Conservation (phyloP, 805 yeast genomes). For the Zygosaccharomyces bailii region DNA sequence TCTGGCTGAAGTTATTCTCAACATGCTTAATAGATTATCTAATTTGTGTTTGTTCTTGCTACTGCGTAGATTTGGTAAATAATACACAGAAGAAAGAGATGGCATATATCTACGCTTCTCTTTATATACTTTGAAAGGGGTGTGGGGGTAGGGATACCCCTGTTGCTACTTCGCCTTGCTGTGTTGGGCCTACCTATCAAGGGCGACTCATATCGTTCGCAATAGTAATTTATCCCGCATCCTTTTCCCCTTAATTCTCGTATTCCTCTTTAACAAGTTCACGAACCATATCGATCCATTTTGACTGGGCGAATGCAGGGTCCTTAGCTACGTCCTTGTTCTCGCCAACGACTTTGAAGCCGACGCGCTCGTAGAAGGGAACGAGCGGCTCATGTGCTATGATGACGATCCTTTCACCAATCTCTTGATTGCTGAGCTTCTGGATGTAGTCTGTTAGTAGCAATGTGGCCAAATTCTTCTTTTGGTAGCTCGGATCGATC, state of each 20-base stretch:
- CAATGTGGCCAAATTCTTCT: slow-evolving; percentile 77
- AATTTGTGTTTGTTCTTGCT: neutral
- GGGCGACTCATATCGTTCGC: neutral
- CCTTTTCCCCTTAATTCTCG: slow-evolving; percentile 23
- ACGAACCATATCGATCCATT: slow-evolving; percentile 39
- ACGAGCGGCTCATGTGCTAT: slow-evolving; percentile 67
- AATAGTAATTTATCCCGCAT: neutral
- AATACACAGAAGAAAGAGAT: neutral
- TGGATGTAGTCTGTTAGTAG: slow-evolving; percentile 87
- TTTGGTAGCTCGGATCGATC: slow-evolving; percentile 72
- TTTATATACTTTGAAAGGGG: neutral
- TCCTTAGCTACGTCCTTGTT: slow-evolving; percentile 35
- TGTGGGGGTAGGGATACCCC: neutral
- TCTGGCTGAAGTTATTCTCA: neutral
- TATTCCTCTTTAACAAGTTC: slow-evolving; percentile 37
- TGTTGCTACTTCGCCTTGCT: neutral
- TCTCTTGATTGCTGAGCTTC: slow-evolving; percentile 79
- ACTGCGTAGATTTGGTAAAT: neutral
- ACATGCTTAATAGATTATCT: neutral
- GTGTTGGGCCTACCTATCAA: neutral
- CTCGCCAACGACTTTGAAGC: slow-evolving; percentile 68
- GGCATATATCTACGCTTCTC: neutral
- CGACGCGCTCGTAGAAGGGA: slow-evolving; percentile 77
- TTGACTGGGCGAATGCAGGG: slow-evolving; percentile 29
- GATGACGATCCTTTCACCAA: slow-evolving; percentile 72